Evolutionary conservation across 2,329 filamentous ascomycete species (phyloP), one percentile per base, ranked within the genome.

Genomic region (Verticillium nubilum): DNA sequence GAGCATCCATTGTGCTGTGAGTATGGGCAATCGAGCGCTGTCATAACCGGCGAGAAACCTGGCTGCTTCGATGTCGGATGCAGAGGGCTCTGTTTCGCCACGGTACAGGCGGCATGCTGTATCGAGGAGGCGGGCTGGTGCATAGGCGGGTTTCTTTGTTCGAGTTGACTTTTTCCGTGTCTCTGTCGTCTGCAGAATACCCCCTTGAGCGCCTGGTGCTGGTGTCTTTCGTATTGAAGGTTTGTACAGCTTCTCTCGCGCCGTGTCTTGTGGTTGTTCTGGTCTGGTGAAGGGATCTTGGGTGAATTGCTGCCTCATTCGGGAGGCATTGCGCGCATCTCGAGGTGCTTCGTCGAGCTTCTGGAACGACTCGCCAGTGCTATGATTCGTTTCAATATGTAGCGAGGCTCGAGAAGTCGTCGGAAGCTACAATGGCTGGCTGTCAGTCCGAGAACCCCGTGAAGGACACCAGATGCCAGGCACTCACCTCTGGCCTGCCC

Each of bases 1-100:
- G 19, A 64, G 53, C 17, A 63, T 33, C n/a, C 27, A n/a, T 47
- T 64, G 59, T 10, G 59, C 58, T 17, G 58, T 63, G 27, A 64
- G 31, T 9, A 57, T 23, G 25, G 50, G 35, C 12, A 60, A 54
- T 19, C 56, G 26, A 28, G 25, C 12, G 5, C n/a, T 35, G 0
- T 28, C 28, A 1, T 54, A 17, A 26, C 13, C 25, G 27, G 61
- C 62, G 1, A 64, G 23, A 19, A 28, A 27, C 19, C 17, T 29
- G 17, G 17, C 58, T 23, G 7, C 54, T 29, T 17, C 33, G 12
- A 54, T 28, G 13, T 54, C 50, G 5, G 17, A n/a, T 7, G 29
- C 29, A 15, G 54, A 42, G 9, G 12, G 12, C 9, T 52, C 6
- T 7, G 37, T 5, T 10, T n/a, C 17, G 56, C 56, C 42, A 47